Evolutionary conservation across 2,329 filamentous ascomycete genomes (phyloP).

Genomic region (Graphiopsis chlorocephala): DNA sequence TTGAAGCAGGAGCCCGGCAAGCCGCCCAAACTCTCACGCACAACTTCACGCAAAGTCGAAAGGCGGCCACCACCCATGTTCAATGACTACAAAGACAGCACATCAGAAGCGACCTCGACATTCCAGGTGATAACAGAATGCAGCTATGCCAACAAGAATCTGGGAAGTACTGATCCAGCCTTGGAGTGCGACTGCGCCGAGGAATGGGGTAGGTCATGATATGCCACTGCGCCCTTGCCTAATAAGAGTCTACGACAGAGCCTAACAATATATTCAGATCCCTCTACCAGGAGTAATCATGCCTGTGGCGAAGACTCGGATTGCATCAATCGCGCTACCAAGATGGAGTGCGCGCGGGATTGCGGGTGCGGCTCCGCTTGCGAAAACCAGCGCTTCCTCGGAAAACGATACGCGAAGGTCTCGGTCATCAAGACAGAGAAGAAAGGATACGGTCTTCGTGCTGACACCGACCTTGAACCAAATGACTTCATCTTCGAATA

Average conservation of each 20-base stretch:
- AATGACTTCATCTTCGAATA: slow-evolving; percentile 98
- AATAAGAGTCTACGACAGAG: not conserved
- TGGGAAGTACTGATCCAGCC: slow-evolving; percentile 88
- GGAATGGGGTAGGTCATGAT: slow-evolving; percentile 76
- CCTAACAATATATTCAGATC: slow-evolving; percentile 46
- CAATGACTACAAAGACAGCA: slow-evolving; percentile 72
- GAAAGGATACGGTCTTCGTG: slow-evolving; percentile 89
- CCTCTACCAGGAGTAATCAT: slow-evolving; percentile 59
- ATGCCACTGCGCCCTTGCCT: not conserved
- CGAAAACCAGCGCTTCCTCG: slow-evolving; percentile 93
- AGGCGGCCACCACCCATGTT: slow-evolving; percentile 66
- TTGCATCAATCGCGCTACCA: slow-evolving; percentile 97
- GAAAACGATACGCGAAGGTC: slow-evolving; percentile 83
- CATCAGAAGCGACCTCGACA: slow-evolving; percentile 67
- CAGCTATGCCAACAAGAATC: slow-evolving; percentile 84
- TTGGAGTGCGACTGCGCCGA: slow-evolving; percentile 93
- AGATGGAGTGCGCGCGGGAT: slow-evolving; percentile 89
- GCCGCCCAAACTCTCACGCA: slow-evolving; percentile 69
- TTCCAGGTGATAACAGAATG: slow-evolving; percentile 84
- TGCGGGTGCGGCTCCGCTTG: slow-evolving; percentile 85
- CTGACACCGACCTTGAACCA: slow-evolving; percentile 71
- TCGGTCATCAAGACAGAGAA: slow-evolving; percentile 97
- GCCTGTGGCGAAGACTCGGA: slow-evolving; percentile 95
- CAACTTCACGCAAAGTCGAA: slow-evolving; percentile 67
- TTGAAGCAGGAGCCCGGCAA: slow-evolving; percentile 64